These are phyloP conservation scores for Xylaria sp. DNA, from an alignment of 2,329 filamentous ascomycete species.

Conservation along the genomic window DNA sequence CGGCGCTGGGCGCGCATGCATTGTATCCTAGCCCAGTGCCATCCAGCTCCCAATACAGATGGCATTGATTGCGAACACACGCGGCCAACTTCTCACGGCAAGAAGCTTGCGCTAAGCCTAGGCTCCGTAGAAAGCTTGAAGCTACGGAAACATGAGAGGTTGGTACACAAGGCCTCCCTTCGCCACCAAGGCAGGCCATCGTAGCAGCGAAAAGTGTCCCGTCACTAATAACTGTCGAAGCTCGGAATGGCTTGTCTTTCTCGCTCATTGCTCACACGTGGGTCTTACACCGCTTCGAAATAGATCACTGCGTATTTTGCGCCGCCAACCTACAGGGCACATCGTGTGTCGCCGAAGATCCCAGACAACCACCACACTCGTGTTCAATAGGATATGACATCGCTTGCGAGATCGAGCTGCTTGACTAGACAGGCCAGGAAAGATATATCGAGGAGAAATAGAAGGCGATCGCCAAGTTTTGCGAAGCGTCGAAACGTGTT, in stretches of 20 bases:
- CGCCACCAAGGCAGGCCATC: constrained; percentile 51
- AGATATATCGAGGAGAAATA: constrained; percentile 53
- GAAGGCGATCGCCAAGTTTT: constrained; percentile 55
- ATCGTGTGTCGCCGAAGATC: constrained; percentile 66
- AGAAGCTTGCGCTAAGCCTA: constrained; percentile 57
- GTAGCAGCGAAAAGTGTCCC: constrained; percentile 42
- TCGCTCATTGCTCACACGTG: constrained; percentile 67
- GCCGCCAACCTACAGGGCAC: constrained; percentile 74
- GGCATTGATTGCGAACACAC: constrained; percentile 61
- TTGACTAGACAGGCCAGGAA: constrained; percentile 38
- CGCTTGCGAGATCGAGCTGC: constrained; percentile 40
- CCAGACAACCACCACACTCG: constrained; percentile 70
- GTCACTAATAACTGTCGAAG: constrained; percentile 42
- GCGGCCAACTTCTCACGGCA: constrained; percentile 74
- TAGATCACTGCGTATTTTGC: constrained; percentile 74
- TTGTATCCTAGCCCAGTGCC: constrained; percentile 72
- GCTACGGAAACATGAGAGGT: constrained; percentile 32
- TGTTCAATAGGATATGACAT: constrained; percentile 62
- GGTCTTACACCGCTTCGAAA: constrained; percentile 73
- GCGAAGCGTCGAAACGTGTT: constrained; percentile 53
- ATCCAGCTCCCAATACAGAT: constrained; percentile 60
- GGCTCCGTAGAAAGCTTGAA: constrained; percentile 46
- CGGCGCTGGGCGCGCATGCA: constrained; percentile 69
- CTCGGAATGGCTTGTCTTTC: constrained; percentile 64
- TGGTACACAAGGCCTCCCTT: constrained; percentile 21